These are phyloP conservation scores for Tulasnella sp. DNA, from an alignment of 768 basidiomycete species.

Conservation along the genomic window DNA sequence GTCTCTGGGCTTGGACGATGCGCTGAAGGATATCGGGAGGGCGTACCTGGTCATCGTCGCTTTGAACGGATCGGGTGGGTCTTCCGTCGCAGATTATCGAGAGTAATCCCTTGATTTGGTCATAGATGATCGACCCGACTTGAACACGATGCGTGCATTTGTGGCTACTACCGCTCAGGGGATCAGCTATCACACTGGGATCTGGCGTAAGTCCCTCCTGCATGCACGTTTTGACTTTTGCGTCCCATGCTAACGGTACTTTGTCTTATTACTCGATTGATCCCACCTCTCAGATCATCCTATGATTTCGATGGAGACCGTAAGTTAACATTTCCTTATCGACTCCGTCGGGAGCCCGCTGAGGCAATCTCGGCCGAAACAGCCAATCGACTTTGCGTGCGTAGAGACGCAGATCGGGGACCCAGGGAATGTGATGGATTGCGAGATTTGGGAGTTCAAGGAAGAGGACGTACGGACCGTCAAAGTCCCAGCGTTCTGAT, in stretches of 20 bases:
- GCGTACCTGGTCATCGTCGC: conserved; percentile 81
- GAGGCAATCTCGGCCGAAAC: conserved; percentile 16
- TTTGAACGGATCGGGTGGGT: conserved; percentile 43
- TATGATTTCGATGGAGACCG: conserved; percentile 68
- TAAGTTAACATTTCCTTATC: conserved; percentile 26
- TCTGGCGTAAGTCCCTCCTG: conserved; percentile 75
- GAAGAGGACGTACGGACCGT: neutral
- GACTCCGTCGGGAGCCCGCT: neutral
- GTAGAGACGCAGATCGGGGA: conserved; percentile 89
- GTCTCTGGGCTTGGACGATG: conserved; percentile 31
- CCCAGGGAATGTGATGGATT: conserved; percentile 55
- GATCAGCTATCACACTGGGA: conserved; percentile 64
- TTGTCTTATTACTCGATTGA: neutral
- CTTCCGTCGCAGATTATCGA: neutral
- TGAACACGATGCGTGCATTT: conserved; percentile 67
- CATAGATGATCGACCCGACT: conserved; percentile 60
- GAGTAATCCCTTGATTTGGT: neutral
- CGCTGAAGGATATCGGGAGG: conserved; percentile 36
- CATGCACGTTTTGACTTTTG: neutral
- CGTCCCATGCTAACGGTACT: neutral
- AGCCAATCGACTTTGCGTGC: conserved; percentile 74
- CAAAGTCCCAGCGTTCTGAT: conserved; percentile 6
- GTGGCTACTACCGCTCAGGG: conserved; percentile 70
- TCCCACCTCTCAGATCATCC: conserved; percentile 72
- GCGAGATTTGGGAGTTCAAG: conserved; percentile 55